phyloP scores from a whole-genome alignment of 345 rosid genomes.

The Moricandia arvensis region DNA sequence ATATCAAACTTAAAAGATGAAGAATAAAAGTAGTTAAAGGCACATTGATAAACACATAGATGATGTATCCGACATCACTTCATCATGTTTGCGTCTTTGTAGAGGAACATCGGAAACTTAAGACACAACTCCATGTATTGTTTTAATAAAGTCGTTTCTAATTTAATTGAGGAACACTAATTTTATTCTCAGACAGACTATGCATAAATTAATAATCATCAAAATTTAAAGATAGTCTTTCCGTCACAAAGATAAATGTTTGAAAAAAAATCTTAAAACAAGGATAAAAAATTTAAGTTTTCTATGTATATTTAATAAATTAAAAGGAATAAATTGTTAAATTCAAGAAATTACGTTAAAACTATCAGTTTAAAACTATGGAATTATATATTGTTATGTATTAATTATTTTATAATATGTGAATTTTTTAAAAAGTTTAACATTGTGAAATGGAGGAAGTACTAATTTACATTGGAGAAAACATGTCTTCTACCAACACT shows the following conservation, averaged over 20 bases:
- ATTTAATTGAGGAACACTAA: background rate
- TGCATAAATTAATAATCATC: background rate
- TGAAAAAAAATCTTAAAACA: no score
- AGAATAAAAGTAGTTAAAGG: background rate
- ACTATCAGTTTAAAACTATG: no score
- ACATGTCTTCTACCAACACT: constrained; percentile 20
- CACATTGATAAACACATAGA: background rate
- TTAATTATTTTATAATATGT: no score
- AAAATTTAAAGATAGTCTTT: no score
- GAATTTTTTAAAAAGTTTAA: no score
- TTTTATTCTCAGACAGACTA: background rate
- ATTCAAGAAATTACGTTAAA: no score
- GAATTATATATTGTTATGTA: no score
- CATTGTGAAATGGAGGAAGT: no score
- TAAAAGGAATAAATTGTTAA: no score
- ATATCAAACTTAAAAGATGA: background rate
- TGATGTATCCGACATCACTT: constrained; percentile 11
- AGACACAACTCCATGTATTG: background rate
- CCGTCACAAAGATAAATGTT: no score
- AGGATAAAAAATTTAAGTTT: no score
- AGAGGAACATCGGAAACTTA: constrained; percentile 6
- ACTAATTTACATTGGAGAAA: constrained; percentile 23
- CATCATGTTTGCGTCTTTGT: constrained; percentile 16
- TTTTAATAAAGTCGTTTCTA: background rate
- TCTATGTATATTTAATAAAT: no score